Percentiles rank a stretch among this genome's conserved stretches.
These are phyloP conservation scores for Hansenula anomala DNA, from an alignment of 1,139 yeast genomes.

Conservation along the genomic window DNA sequence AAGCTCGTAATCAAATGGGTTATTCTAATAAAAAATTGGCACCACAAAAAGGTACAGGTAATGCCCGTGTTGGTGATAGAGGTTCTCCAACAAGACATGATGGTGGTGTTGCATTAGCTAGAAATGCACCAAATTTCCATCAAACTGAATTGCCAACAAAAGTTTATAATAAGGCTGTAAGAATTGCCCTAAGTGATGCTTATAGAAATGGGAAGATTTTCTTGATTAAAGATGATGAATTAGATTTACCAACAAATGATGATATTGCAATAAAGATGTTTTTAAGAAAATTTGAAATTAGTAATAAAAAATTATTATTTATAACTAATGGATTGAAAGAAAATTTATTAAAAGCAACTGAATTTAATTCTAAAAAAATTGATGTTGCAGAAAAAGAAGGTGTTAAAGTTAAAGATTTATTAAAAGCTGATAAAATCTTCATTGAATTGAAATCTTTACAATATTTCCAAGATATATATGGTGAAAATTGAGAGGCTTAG, in stretches of 20 bases:
- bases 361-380: slow-evolving; percentile 44
- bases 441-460: slow-evolving; percentile 74
- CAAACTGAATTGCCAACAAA: slow-evolving; percentile 76
- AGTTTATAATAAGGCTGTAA: slow-evolving; percentile 69
- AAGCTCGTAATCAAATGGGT: slow-evolving; percentile 82
- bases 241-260: slow-evolving; percentile 23
- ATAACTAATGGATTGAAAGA: slow-evolving; percentile 34
- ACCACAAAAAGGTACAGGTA: slow-evolving; percentile 92
- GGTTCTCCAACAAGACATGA: slow-evolving; percentile 90
- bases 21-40: slow-evolving; percentile 78
- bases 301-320: slow-evolving; percentile 58
- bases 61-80: slow-evolving; percentile 94
- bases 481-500: neutral
- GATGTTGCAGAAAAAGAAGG: slow-evolving; percentile 73
- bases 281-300: slow-evolving; percentile 49
- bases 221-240: slow-evolving; percentile 57
- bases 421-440: slow-evolving; percentile 73
- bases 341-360: slow-evolving; percentile 30
- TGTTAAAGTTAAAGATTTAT: slow-evolving; percentile 77
- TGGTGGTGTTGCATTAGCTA: slow-evolving; percentile 88
- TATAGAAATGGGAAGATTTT: slow-evolving; percentile 70
- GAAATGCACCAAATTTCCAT: slow-evolving; percentile 88
- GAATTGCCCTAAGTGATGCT: slow-evolving; percentile 76
- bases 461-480: slow-evolving; percentile 25
- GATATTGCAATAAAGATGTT: slow-evolving; percentile 32